phyloP scores from a whole-genome alignment of 1,284 basidiomycete species.

The Microbotryum lychnidis-dioicae region DNA sequence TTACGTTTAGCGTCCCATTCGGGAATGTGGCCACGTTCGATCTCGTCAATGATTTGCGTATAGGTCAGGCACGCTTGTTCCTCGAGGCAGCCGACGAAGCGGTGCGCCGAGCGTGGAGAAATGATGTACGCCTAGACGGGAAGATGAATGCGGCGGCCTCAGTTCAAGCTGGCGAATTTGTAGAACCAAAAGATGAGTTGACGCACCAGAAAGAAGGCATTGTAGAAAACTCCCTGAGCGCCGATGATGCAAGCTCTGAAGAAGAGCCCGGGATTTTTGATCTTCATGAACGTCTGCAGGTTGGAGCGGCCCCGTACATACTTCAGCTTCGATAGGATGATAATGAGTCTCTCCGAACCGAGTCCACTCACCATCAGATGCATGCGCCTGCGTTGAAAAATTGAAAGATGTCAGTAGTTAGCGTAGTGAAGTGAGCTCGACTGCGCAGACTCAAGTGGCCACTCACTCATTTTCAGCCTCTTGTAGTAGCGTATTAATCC shows the following conservation, averaged over 20 bases:
- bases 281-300: slow-evolving; percentile 67
- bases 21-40: slow-evolving; percentile 25
- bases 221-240: slow-evolving; percentile 81
- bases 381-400: slow-evolving; percentile 10
- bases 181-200: neutral
- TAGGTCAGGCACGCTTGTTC: slow-evolving; percentile 66
- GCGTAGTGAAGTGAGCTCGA: slow-evolving; percentile 36
- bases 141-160: slow-evolving; percentile 1
- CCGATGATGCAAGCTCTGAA: slow-evolving; percentile 74
- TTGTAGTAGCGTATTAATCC: slow-evolving; percentile 52
- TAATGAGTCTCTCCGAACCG: no score
- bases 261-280: slow-evolving; percentile 65
- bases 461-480: slow-evolving; percentile 91
- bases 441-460: no score
- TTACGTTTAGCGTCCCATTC: slow-evolving; percentile 15
- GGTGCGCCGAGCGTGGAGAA: slow-evolving; percentile 75
- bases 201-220: slow-evolving; percentile 62
- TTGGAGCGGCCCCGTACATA: no score
- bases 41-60: slow-evolving; percentile 18
- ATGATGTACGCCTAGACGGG: slow-evolving; percentile 8
- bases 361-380: slow-evolving; percentile 40
- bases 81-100: slow-evolving; percentile 90
- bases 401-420: neutral
- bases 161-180: no score
- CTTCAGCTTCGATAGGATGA: no score